These are phyloP conservation scores for Stentor coeruleus DNA, from an alignment of 73 alveolate species.

Conservation along the genomic window DNA sequence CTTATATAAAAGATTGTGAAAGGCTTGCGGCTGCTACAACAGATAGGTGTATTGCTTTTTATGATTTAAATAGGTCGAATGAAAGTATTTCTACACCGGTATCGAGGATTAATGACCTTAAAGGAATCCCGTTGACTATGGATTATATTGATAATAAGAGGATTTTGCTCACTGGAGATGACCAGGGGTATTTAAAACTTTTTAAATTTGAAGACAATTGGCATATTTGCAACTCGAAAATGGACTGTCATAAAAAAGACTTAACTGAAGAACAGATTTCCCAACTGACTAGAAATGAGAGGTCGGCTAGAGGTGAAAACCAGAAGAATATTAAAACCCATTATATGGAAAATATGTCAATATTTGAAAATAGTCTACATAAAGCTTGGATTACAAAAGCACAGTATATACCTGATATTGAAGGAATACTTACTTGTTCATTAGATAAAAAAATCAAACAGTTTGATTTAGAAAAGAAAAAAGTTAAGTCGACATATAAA, in stretches of 20 bases:
- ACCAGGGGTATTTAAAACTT: constrained; percentile 61
- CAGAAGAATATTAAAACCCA: constrained; percentile 14
- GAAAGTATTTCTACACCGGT: constrained; percentile 44
- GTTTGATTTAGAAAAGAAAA: constrained; percentile 60
- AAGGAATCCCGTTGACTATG: constrained; percentile 59
- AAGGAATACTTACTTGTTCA: constrained; percentile 51
- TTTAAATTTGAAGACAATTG: constrained; percentile 51
- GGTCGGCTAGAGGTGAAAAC: too few relatives aligned
- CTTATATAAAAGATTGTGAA: constrained; percentile 45
- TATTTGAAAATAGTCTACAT: constrained; percentile 45
- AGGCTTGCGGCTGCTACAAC: constrained; percentile 68
- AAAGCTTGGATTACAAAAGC: constrained; percentile 68
- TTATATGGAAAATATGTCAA: constrained; percentile 6
- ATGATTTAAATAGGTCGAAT: constrained; percentile 50
- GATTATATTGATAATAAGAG: constrained; percentile 43
- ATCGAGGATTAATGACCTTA: constrained; percentile 49
- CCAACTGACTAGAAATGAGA: neutral
- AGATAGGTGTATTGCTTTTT: constrained; percentile 49
- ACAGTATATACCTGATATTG: constrained; percentile 54
- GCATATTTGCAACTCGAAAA: constrained; percentile 61
- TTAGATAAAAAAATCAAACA: constrained; percentile 56
- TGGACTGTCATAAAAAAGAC: constrained; percentile 21
- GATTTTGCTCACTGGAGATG: constrained; percentile 65
- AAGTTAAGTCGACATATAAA: constrained; percentile 53
- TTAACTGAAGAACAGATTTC: neutral